A percentile compares a stretch with the other conserved stretches of the same genome.
phyloP scores from a whole-genome alignment of 2,329 filamentous ascomycete species.

The Anthostomella pinea region DNA sequence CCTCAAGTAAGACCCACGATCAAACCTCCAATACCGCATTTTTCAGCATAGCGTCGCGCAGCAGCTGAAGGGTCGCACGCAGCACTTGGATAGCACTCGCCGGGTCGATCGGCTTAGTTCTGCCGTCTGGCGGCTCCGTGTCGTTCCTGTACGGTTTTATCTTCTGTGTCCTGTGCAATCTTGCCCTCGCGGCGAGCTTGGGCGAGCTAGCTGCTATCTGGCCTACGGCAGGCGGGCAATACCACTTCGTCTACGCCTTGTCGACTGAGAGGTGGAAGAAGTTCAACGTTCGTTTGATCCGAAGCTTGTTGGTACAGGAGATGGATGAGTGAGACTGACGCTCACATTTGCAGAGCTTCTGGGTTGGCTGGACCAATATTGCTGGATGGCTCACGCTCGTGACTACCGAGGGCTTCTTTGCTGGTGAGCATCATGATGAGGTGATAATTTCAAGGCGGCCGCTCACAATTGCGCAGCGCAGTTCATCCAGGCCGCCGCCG shows the following conservation, averaged over 20 bases:
- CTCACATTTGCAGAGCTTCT: conserved; percentile 35
- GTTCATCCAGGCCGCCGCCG: conserved; percentile 41
- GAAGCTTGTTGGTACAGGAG: neutral
- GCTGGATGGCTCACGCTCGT: conserved; percentile 44
- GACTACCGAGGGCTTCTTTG: conserved; percentile 43
- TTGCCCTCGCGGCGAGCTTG: conserved; percentile 40
- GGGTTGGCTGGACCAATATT: conserved; percentile 45
- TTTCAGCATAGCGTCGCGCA: too few relatives aligned
- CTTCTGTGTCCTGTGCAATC: conserved; percentile 44
- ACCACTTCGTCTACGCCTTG: conserved; percentile 42
- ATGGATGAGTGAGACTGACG: neutral
- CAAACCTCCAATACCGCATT: too few relatives aligned
- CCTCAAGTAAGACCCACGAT: conserved; percentile 38
- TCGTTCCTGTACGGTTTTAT: conserved; percentile 44
- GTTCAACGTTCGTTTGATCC: conserved; percentile 27
- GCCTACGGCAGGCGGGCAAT: conserved; percentile 46
- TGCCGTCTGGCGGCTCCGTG: conserved; percentile 41
- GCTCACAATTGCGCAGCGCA: conserved; percentile 31
- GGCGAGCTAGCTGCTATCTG: conserved; percentile 43
- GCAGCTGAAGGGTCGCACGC: neutral
- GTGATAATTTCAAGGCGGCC: neutral
- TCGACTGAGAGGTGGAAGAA: conserved; percentile 38
- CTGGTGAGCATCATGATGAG: too few relatives aligned
- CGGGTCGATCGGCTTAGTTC: conserved; percentile 39
- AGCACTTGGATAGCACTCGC: conserved; percentile 41